phyloP scores from a whole-genome alignment of 495 filamentous ascomycete genomes.

The Penicillium desertorum region DNA sequence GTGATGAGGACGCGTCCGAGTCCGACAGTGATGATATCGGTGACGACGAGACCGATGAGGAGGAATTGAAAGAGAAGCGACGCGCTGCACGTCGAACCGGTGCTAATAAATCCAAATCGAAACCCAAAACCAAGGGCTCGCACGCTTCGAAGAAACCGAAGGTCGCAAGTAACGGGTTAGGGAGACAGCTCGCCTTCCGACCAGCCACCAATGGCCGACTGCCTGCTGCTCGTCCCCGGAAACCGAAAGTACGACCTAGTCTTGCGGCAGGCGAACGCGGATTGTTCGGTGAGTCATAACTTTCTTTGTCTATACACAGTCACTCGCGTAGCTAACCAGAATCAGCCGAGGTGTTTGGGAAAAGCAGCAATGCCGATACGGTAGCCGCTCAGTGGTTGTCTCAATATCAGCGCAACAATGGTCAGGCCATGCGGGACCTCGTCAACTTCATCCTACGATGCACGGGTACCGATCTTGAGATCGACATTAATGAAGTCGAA shows the following conservation, averaged over 20 bases:
- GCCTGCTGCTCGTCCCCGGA: slow-evolving; percentile 46
- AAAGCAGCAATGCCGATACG: slow-evolving; percentile 64
- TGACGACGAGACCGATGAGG: slow-evolving; percentile 62
- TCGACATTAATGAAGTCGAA: slow-evolving; percentile 74
- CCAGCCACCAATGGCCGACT: slow-evolving; percentile 48
- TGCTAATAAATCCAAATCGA: slow-evolving; percentile 63
- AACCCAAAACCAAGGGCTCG: slow-evolving; percentile 27
- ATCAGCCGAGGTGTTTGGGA: slow-evolving; percentile 77
- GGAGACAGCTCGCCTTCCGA: slow-evolving; percentile 49
- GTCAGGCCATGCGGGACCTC: slow-evolving; percentile 71
- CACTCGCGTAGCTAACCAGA: slow-evolving; percentile 17
- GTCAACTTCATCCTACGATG: slow-evolving; percentile 86
- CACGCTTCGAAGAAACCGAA: slow-evolving; percentile 54
- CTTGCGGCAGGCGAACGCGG: slow-evolving; percentile 64
- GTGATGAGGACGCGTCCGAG: slow-evolving; percentile 56
- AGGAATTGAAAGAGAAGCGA: slow-evolving; percentile 61
- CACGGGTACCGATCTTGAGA: slow-evolving; percentile 72
- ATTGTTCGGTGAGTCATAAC: slow-evolving; percentile 66
- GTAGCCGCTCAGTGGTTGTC: slow-evolving; percentile 80
- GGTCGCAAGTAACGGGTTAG: slow-evolving; percentile 57
- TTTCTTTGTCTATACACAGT: not conserved
- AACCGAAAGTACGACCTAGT: slow-evolving; percentile 61
- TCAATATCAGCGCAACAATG: slow-evolving; percentile 66
- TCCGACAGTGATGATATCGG: slow-evolving; percentile 49
- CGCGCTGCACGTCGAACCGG: slow-evolving; percentile 45